Evolutionary conservation across 2,329 filamentous ascomycete species (phyloP), one percentile per base, ranked within the genome.

Genomic region (Laburnicola sp.): DNA sequence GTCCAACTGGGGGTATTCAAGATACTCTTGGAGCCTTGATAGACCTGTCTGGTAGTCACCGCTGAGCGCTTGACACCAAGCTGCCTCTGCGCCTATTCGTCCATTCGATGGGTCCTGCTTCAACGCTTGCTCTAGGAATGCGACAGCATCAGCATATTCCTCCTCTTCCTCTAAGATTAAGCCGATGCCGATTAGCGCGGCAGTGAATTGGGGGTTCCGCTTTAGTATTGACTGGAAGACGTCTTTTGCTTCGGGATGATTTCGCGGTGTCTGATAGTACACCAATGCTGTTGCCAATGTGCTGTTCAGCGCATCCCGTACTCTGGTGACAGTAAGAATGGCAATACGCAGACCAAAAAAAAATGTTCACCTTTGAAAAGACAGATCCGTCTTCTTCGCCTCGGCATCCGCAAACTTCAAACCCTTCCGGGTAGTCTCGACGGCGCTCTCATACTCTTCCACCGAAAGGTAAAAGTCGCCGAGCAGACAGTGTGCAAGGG

Each of bases 121-220:
- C 25, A 95, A 71, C 1, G 94, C 94, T 56, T 89, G 83, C 34
- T 81, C 82, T 9, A 99, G 76, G 64, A 96, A 97, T 26, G 87
- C 82, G 34, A 92, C 85, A 0, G 95, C 94, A 63, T 90, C 82
- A 40, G 83, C 79, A 63, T 89, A 97, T 56, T 97, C 88, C 64
- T 96, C 88, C 58, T 96, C 91, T 63, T 97, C 94, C 71, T 97
- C 91, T 40, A 92, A 87, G 35, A 99, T 93, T 23, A 97, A 75
- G 1, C 94, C 95, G 30, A 97, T 85, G 0, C 94, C 94, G 39
- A 97, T 89, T 54, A 99, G 78, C 2, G 92, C 92, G 27, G 85
- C 77, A 0, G 91, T 95, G 0, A 88, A 92, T 2, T 83, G 84
- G 2, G 86, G 81, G 50, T 95, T 91, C 25, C 88, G 83, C 41